Percentiles rank a stretch among this genome's conserved stretches.
These are phyloP conservation scores for Asterophora parasitica DNA, from an alignment of 768 basidiomycete genomes.

Conservation along the genomic window DNA sequence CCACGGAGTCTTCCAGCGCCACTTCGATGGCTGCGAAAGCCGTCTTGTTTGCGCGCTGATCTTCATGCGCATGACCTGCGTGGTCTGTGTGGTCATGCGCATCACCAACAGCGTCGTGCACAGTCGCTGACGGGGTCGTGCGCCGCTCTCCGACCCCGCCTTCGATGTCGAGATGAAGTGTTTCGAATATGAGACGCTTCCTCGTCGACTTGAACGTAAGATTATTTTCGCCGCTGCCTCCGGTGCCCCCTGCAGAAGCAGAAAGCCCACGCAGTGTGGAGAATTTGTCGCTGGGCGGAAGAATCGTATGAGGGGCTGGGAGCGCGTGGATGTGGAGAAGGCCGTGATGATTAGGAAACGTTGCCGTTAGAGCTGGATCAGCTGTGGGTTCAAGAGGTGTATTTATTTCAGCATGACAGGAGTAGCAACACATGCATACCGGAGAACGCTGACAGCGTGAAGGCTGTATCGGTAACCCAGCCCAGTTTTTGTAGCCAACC, in stretches of 20 bases:
- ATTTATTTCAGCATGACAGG: not conserved
- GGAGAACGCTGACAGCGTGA: slow-evolving; percentile 75
- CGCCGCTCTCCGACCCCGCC: slow-evolving; percentile 78
- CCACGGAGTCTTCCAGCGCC: slow-evolving; percentile 33
- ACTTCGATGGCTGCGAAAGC: slow-evolving; percentile 37
- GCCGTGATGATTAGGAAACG: slow-evolving; percentile 86
- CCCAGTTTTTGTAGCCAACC: slow-evolving; percentile 78
- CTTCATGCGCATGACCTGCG: slow-evolving; percentile 3
- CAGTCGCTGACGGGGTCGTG: slow-evolving; percentile 42
- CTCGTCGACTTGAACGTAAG: slow-evolving; percentile 91
- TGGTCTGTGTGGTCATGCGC: slow-evolving; percentile 7
- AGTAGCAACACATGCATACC: slow-evolving; percentile 36
- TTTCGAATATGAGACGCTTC: slow-evolving; percentile 85
- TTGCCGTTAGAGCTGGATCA: slow-evolving; percentile 65
- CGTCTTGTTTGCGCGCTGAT: slow-evolving; percentile 8
- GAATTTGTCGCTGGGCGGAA: slow-evolving; percentile 76
- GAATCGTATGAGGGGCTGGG: slow-evolving; percentile 68
- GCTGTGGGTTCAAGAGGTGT: slow-evolving; percentile 35
- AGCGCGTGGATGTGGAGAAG: slow-evolving; percentile 72
- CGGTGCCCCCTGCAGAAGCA: slow-evolving; percentile 41
- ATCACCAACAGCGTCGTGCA: slow-evolving; percentile 14
- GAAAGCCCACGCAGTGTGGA: slow-evolving; percentile 81
- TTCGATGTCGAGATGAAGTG: slow-evolving; percentile 81
- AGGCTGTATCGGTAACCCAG: slow-evolving; percentile 72
- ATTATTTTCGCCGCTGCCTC: slow-evolving; percentile 90